phyloP scores from a whole-genome alignment of 257 asterid genomes.

The Misopates orontium region DNA sequence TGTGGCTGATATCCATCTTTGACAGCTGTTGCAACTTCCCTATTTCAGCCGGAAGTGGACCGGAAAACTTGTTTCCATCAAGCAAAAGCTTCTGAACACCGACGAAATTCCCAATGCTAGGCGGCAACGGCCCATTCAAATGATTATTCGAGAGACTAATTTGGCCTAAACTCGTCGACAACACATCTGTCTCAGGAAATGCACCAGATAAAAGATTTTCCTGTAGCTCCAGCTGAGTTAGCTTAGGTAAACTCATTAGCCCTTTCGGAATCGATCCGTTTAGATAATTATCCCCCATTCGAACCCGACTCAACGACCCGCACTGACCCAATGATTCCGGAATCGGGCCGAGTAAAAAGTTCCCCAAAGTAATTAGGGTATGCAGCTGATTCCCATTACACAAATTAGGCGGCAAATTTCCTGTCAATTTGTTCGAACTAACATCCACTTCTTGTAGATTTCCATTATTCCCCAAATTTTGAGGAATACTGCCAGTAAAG shows the following conservation, averaged over 20 bases:
- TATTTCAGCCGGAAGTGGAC: constrained; percentile 68
- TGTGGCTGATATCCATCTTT: constrained; percentile 86
- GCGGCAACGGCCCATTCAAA: constrained; percentile 72
- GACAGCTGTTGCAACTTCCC: constrained; percentile 92
- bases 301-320: constrained; percentile 64
- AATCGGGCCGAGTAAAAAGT: constrained; percentile 82
- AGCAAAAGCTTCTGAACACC: constrained; percentile 93
- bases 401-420: constrained; percentile 68
- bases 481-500: constrained; percentile 87
- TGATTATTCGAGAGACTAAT: constrained; percentile 84
- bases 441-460: constrained; percentile 68
- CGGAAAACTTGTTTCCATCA: constrained; percentile 87
- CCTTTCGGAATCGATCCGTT: constrained; percentile 87
- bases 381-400: constrained; percentile 65
- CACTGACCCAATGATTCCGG: constrained; percentile 81
- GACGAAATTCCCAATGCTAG: constrained; percentile 73
- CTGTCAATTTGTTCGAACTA: constrained; percentile 87
- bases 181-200: constrained; percentile 53
- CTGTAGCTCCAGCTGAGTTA: constrained; percentile 87
- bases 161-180: constrained; percentile 65
- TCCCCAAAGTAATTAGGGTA: constrained; percentile 74
- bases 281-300: constrained; percentile 89
- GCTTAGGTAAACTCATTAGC: constrained; percentile 68
- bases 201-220: constrained; percentile 74
- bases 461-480: constrained; percentile 66